These are phyloP conservation scores for Colletotrichum gigasporum DNA, from an alignment of 2,329 filamentous ascomycete genomes.

Conservation along the genomic window DNA sequence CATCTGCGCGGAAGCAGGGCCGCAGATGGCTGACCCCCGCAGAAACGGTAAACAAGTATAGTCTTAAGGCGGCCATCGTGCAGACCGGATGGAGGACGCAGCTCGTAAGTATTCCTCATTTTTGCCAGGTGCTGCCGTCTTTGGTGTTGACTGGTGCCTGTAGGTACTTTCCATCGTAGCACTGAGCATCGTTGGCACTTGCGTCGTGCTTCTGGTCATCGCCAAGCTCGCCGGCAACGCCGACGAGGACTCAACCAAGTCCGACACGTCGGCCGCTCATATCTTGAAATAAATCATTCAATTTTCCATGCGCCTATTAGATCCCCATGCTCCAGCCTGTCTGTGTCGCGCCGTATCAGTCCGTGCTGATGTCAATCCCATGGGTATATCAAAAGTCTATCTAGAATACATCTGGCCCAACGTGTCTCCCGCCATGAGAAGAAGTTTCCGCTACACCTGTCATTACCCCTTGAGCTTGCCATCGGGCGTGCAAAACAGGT, in stretches of 20 bases:
- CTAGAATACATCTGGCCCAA: not conserved
- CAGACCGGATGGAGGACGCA: conserved; percentile 96
- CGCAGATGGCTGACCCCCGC: not conserved
- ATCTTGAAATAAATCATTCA: conserved; percentile 3
- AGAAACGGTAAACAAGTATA: conserved; percentile 83
- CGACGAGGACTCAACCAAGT: not conserved
- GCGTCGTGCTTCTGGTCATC: conserved; percentile 68
- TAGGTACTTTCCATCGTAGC: conserved; percentile 72
- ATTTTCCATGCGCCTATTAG: not conserved
- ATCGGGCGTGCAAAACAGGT: conserved; percentile 69
- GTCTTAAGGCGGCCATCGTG: conserved; percentile 80
- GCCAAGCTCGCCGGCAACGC: conserved; percentile 44
- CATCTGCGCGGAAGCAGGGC: rapidly evolving
- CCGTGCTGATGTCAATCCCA: conserved; percentile 7
- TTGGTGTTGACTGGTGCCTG: no score
- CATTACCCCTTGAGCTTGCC: conserved; percentile 40
- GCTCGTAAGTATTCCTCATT: conserved; percentile 63
- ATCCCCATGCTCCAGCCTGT: not conserved
- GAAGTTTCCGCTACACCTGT: conserved; percentile 23
- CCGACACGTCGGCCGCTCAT: not conserved
- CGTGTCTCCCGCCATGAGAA: not conserved
- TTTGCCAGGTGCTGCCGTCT: not conserved
- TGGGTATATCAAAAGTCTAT: conserved; percentile 32
- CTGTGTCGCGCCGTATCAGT: conserved; percentile 7
- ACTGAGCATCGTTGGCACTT: conserved; percentile 71